These are phyloP conservation scores for Neonectria faginata DNA, from an alignment of 2,329 filamentous ascomycete species.

Conservation along the genomic window DNA sequence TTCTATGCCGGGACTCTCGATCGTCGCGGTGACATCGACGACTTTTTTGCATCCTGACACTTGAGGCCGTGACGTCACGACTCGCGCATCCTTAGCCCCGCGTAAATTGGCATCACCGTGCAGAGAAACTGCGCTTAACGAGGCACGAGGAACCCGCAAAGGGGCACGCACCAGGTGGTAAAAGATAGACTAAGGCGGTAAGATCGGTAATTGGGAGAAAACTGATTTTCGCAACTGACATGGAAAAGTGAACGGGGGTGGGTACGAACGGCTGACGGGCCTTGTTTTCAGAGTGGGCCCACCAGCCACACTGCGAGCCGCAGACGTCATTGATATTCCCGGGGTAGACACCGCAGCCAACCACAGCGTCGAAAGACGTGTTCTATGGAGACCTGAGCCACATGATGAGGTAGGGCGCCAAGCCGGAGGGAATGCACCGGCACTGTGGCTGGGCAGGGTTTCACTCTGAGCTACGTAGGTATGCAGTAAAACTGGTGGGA, in stretches of 20 bases:
- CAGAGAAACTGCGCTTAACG: not conserved
- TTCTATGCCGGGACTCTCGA: constrained; percentile 10
- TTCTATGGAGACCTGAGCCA: not conserved
- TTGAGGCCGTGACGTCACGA: constrained; percentile 20
- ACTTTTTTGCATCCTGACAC: not conserved
- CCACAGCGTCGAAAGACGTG: not conserved
- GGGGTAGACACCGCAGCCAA: not conserved
- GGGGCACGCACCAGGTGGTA: not conserved
- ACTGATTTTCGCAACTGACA: not conserved
- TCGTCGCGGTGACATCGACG: constrained; percentile 10
- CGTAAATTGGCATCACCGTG: not conserved
- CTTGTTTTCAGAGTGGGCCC: constrained; percentile 16
- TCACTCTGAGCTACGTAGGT: too few relatives aligned
- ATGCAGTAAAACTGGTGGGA: too few relatives aligned
- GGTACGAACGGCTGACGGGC: not conserved
- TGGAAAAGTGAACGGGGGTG: not conserved
- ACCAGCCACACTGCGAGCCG: constrained; percentile 22
- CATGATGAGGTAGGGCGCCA: not conserved
- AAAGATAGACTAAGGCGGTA: not conserved
- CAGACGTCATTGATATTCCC: constrained; percentile 23
- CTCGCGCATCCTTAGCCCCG: constrained; percentile 1
- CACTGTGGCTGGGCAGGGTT: constrained; percentile 2
- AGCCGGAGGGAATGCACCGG: constrained; percentile 1
- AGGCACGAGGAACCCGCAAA: not conserved
- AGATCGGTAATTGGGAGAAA: not conserved